Conservation (phyloP, 2,329 filamentous ascomycete species). For the Coccinonectria pachysandricola region DNA sequence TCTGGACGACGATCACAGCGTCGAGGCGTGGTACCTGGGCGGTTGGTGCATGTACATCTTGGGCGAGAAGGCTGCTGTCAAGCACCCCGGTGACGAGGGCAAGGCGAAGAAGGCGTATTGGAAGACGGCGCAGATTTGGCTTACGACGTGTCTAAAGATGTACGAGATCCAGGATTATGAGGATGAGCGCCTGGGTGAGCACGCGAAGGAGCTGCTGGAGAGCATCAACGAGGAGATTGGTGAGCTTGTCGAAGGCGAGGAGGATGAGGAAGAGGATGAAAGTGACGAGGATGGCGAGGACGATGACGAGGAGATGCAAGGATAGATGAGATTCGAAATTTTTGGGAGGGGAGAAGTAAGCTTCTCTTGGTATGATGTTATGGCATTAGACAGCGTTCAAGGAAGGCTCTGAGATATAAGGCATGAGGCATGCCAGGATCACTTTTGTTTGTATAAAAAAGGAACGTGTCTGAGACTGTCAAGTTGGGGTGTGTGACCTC, state of each 20-base stretch:
- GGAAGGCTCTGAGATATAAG: too few species aligned
- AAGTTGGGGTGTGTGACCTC: too few species aligned
- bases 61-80: conserved; percentile 51
- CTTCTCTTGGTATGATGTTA: too few species aligned
- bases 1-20: conserved; percentile 82
- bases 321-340: too few species aligned
- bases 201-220: conserved; percentile 60
- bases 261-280: conserved; percentile 45
- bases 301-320: conserved; percentile 48
- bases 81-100: conserved; percentile 21
- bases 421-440: too few species aligned
- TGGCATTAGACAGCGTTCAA: conserved; percentile 18
- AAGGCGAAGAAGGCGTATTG: conserved; percentile 52
- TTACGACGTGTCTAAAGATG: conserved; percentile 70
- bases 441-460: too few species aligned
- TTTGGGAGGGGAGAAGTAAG: conserved; percentile 13
- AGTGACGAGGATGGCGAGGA: conserved; percentile 37
- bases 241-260: conserved; percentile 43
- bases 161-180: conserved; percentile 75
- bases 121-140: conserved; percentile 70
- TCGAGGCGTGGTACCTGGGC: conserved; percentile 94
- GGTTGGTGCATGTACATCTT: conserved; percentile 84
- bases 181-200: conserved; percentile 65
- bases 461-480: too few species aligned
- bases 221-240: conserved; percentile 56